phyloP scores from a whole-genome alignment of 2,329 filamentous ascomycete genomes.

The Boeremia lycopersici region DNA sequence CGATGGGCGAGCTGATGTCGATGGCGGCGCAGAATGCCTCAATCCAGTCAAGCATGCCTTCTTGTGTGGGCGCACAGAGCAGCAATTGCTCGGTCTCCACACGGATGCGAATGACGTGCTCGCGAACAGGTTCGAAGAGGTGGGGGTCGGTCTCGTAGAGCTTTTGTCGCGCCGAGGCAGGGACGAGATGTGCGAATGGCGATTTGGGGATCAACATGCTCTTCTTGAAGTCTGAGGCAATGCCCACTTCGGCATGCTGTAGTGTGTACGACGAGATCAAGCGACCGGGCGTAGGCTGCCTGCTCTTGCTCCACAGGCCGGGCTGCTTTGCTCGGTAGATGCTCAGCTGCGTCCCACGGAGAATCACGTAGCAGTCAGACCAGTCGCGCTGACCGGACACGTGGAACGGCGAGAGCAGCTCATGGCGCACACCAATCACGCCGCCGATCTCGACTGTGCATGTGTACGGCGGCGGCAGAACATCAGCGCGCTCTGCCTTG shows the following conservation, averaged over 20 bases:
- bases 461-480: slow-evolving; percentile 42
- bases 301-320: slow-evolving; percentile 50
- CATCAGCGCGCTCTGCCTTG: slow-evolving; percentile 19
- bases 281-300: slow-evolving; percentile 61
- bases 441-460: slow-evolving; percentile 45
- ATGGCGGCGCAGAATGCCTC: slow-evolving; percentile 72
- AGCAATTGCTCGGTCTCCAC: slow-evolving; percentile 77
- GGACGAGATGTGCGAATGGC: slow-evolving; percentile 54
- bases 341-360: slow-evolving; percentile 72
- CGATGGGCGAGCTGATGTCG: slow-evolving; percentile 71
- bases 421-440: slow-evolving; percentile 63
- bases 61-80: slow-evolving; percentile 68
- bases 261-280: slow-evolving; percentile 73
- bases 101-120: slow-evolving; percentile 73
- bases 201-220: slow-evolving; percentile 51
- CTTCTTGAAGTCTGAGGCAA: slow-evolving; percentile 75
- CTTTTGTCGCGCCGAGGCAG: slow-evolving; percentile 46
- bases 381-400: slow-evolving; percentile 67
- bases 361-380: slow-evolving; percentile 66
- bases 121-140: slow-evolving; percentile 52
- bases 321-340: slow-evolving; percentile 68
- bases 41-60: slow-evolving; percentile 71
- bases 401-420: slow-evolving; percentile 69
- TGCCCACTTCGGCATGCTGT: slow-evolving; percentile 75
- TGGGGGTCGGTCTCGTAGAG: slow-evolving; percentile 54